phyloP scores from a whole-genome alignment of 192 early-diverging fungal genomes.

The Coemansia sp. region DNA sequence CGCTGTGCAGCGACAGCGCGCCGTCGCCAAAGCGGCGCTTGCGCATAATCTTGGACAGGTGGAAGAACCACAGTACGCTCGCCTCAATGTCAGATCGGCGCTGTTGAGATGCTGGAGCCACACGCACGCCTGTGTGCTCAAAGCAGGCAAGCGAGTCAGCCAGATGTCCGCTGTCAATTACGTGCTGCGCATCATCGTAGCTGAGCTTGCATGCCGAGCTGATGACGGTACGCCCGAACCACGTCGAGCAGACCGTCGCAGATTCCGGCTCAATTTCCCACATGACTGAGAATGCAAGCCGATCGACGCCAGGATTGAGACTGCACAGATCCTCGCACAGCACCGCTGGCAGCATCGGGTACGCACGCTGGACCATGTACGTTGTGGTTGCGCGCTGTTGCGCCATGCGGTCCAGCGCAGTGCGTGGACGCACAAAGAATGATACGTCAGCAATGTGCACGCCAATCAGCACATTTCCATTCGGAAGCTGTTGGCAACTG shows the following conservation, averaged over 20 bases:
- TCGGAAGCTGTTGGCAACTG: slow-evolving; percentile 38
- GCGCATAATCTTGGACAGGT: slow-evolving; percentile 58
- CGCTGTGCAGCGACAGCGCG: slow-evolving; percentile 86
- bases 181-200: slow-evolving; percentile 93
- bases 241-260: slow-evolving; percentile 67
- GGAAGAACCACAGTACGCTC: slow-evolving; percentile 56
- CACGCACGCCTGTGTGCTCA: slow-evolving; percentile 9
- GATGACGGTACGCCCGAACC: slow-evolving; percentile 91
- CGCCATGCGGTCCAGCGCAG: slow-evolving; percentile 85
- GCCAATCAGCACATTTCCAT: slow-evolving; percentile 49
- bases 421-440: slow-evolving; percentile 80
- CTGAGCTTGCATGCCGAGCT: slow-evolving; percentile 86
- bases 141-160: slow-evolving; percentile 10
- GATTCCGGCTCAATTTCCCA: slow-evolving; percentile 60
- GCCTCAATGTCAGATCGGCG: slow-evolving; percentile 50
- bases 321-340: slow-evolving; percentile 82
- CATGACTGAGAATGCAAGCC: slow-evolving; percentile 82
- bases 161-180: slow-evolving; percentile 53
- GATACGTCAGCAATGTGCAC: slow-evolving; percentile 97
- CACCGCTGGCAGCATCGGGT: slow-evolving; percentile 92
- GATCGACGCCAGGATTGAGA: slow-evolving; percentile 81
- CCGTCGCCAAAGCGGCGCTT: slow-evolving; percentile 71
- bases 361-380: slow-evolving; percentile 86
- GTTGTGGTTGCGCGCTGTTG: slow-evolving; percentile 85
- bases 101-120: slow-evolving; percentile 14